phyloP scores from a whole-genome alignment of 139 green algal genomes.

The Micromonas commoda region DNA sequence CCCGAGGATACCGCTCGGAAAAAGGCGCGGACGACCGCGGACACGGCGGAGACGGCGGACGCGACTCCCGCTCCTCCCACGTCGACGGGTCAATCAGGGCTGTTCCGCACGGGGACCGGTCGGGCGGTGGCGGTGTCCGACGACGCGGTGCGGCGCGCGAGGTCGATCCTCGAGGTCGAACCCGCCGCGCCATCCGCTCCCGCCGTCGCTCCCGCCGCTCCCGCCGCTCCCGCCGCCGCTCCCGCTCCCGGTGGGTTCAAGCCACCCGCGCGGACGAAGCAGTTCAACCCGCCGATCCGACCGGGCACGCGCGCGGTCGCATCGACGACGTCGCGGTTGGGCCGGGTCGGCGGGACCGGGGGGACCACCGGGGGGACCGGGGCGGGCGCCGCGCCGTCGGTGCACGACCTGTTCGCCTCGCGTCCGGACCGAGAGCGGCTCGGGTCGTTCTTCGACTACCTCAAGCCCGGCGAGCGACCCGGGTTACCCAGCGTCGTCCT shows the following conservation, averaged over 20 bases:
- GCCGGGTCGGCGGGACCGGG: neutral
- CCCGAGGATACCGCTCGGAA: no score
- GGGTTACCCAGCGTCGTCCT: no score
- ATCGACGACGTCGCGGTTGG: neutral
- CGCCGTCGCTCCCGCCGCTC: neutral
- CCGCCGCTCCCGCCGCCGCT: neutral
- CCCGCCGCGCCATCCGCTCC: neutral
- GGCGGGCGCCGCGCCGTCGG: neutral
- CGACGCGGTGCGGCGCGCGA: no score
- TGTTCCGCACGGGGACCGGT: no score
- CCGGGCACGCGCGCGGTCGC: neutral
- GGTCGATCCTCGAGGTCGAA: no score
- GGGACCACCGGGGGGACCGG: no score
- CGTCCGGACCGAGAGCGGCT: neutral
- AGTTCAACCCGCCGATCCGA: conserved; percentile 1
- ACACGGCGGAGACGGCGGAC: no score
- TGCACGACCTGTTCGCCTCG: conserved; percentile 9
- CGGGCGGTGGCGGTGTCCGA: no score
- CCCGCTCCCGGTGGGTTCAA: neutral
- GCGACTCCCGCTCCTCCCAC: no score
- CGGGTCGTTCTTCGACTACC: neutral
- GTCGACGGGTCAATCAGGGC: no score
- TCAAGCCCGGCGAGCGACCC: neutral
- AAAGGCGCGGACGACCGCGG: no score
- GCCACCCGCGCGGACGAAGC: neutral